Base-by-base conservation (phyloP, 345 rosid genomes). In the Boechera divaricarpa region DNA sequence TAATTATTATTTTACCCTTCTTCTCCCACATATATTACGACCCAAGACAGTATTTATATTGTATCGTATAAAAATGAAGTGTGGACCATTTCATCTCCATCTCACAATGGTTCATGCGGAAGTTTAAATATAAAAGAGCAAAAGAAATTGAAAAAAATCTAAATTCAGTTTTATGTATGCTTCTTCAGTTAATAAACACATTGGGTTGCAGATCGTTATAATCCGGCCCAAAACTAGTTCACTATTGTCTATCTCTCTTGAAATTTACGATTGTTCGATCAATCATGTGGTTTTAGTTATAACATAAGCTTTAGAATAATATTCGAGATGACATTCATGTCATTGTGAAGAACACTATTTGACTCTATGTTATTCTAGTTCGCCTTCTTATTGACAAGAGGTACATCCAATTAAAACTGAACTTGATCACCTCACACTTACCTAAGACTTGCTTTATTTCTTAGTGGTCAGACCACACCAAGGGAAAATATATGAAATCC, bases 81-180 rank as follows among this genome's bases (percentile, higher is more conserved):
- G 10, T 39, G 69, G 83, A 69, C 75, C 63, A 65, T 45, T 61
- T 75, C 47, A 74, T 60, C 38, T 67, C 67, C 51, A 47, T 42
- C 44, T 10, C 63, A 36, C 31, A 48, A 6, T 53, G 56, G 47
- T 45, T 66, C 32, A 26, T 56, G 52, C 42, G 1, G 4, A 51
- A 51, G 69, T 51, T 49, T 15, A 16, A 15, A 38, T 33, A 26
- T 47, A 41, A 26, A 38, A 35, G 7, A 8, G 21, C 56, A 6
- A 33, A 8, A 6, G 15, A 47, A 33, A 59, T 10, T 58, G 47
- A 53, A 18, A 18, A 24, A 45, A 39, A 33, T 21, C 35, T 47
- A 18, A 9, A 18, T 7, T 56, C 38, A 16, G 38, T 15, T 57
- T 1, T 15, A 7, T 58, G 12, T 33, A n/a, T 42, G 35, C 74